Conservation (phyloP, 2,329 filamentous ascomycete species). For the Talaromyces sp. region DNA sequence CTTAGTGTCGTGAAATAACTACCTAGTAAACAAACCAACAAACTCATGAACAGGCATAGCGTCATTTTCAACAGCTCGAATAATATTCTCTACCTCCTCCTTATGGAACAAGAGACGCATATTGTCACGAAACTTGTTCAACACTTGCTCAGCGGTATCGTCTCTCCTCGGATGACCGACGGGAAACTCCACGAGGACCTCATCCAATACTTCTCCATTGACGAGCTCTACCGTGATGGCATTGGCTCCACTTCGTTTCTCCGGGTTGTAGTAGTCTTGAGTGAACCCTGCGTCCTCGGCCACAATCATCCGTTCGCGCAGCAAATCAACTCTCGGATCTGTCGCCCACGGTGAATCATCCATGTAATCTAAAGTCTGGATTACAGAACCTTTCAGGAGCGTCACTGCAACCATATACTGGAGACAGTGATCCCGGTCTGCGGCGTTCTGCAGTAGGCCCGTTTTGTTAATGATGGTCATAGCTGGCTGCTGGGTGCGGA, state of each 20-base stretch:
- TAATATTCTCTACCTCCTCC: background rate
- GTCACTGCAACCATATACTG: constrained; percentile 30
- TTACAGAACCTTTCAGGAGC: constrained; percentile 27
- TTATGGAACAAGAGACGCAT: background rate
- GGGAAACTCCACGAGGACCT: constrained; percentile 38
- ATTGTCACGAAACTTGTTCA: background rate
- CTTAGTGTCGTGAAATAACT: background rate
- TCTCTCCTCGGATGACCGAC: constrained; percentile 23
- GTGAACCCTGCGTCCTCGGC: constrained; percentile 19
- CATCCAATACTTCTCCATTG: constrained; percentile 24
- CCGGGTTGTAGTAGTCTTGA: background rate
- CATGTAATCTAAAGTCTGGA: constrained; percentile 9
- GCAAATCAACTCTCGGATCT: background rate
- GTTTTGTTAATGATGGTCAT: constrained; percentile 31
- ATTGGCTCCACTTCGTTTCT: background rate
- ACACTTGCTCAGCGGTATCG: background rate
- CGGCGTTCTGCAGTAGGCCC: constrained; percentile 25
- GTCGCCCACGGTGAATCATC: background rate
- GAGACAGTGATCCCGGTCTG: constrained; percentile 32
- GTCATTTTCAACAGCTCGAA: background rate
- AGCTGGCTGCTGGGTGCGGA: constrained; percentile 27
- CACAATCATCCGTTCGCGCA: background rate
- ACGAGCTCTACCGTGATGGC: background rate
- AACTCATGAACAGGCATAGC: background rate
- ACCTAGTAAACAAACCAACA: background rate